Base-by-base conservation (phyloP, 2,329 filamentous ascomycete species). In the Colletotrichum acutatum region DNA sequence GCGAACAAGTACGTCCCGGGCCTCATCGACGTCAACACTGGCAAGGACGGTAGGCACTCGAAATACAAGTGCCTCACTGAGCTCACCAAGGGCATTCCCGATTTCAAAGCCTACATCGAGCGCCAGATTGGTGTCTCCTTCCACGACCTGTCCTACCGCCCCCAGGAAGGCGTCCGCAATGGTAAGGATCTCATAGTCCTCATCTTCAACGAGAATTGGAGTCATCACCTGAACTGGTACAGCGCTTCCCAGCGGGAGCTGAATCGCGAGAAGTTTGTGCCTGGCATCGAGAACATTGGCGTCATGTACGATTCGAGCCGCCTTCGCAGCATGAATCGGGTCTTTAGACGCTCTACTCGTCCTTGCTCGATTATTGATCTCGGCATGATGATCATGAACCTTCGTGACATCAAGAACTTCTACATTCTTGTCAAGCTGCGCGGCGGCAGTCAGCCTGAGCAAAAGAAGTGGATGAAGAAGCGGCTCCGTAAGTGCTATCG, bases 161-260 rank as follows among this genome's bases (percentile, higher is more conserved):
- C 62, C 7, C 14, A 8, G 4, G 4, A 56, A 4, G 52, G 62
- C 3, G 12, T 57, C 16, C 49, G 62, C 22, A 28, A 30, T 9
- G 52, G 8, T 0, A 65, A 28, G 52, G 62, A 65, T 24, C 52
- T 65, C 7, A 16, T 57, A 32, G 62, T 65, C 11, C 42, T 65
- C 3, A 0, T 11, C 2, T 65, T 65, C 16, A 16, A 26, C 3
- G 12, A 42, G 0, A 19, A 42, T 2, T 7, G 4, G 4, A 7
- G 22, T 2, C 4, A 5, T 6, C 2, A 2, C 4, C 19, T 30
- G 3, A 1, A 14, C 19, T 57, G 62, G 62, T 0, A 28, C 16
- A 3, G 6, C 4, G 1, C 2, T 6, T 1, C 5, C 5, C 52
- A 30, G 3, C 16, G 24, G 4, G 1, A 1, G 1, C 8, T 7